Base-by-base conservation (phyloP, 768 basidiomycete genomes). In the Porphyrellus cyaneotinctus region DNA sequence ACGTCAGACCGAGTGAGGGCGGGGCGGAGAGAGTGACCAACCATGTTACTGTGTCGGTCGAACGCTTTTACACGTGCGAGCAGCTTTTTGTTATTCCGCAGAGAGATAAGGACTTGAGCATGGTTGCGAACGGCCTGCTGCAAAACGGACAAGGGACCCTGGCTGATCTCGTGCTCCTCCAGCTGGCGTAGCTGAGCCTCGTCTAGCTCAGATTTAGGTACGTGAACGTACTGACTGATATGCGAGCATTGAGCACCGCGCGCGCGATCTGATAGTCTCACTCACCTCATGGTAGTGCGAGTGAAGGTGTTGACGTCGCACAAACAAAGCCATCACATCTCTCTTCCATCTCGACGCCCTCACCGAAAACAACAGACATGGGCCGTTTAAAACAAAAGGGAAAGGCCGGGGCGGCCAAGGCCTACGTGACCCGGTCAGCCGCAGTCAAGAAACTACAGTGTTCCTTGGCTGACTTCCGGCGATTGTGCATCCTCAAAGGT, bases 41-140 rank as follows among this genome's bases (percentile, higher is more conserved):
- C 95, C 95, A 99, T 97, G 68, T 99, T 99, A 63, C 91, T 91
- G 73, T 99, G 97, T 67, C 97, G 80, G 71, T 99, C 97, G 68
- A 99, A 99, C 0, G 97, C 97, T 72, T 99, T 99, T 51, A 97
- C 95, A 45, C 95, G 83, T 31, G 91, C 91, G 43, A 94, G 79
- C 32, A 99, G 75, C 72, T 99, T 99, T 78, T 95, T 97, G 80
- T 98, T 97, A 77, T 98, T 99, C 63, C 97, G 79, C 51, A 99
- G 78, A 18, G 94, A 95, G 65, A 99, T 95, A 58, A 99, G 84
- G 59, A 99, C 90, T 75, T 99, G 97, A 13, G 95, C 87, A 72
- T 97, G 92, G 72, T 97, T 95, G 71, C 97, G 82, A 61, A 99
- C 97, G 30, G 95, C 91, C 71, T 97, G 94, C 71, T 99, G 97